Percentiles rank a stretch among this genome's conserved stretches.
Conservation (phyloP, 805 yeast genomes). For the Ogataea nakhonphanomensis region DNA sequence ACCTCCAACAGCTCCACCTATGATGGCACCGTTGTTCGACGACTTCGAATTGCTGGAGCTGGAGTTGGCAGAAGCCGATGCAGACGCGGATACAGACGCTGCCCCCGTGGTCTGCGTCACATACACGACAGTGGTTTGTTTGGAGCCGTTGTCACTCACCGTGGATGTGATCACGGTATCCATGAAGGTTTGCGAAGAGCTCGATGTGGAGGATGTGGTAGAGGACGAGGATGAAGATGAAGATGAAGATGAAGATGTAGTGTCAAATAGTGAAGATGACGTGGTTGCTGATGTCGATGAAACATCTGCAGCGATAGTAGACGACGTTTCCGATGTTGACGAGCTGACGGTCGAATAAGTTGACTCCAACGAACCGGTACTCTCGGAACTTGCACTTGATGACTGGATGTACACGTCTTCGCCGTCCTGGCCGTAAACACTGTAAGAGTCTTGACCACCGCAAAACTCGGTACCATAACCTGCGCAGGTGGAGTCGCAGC, state of each 20-base stretch:
- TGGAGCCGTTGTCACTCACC: constrained; percentile 22
- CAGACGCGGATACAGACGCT: constrained; percentile 20
- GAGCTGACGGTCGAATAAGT: constrained; percentile 19
- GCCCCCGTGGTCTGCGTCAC: constrained; percentile 28
- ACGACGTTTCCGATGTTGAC: constrained; percentile 14
- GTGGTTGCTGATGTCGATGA: constrained; percentile 3
- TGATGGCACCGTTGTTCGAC: constrained; percentile 33
- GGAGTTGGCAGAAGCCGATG: constrained; percentile 21
- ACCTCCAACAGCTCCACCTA: constrained; percentile 38
- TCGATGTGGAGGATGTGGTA: constrained; percentile 10
- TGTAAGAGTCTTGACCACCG: constrained; percentile 48
- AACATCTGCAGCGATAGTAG: constrained; percentile 9
- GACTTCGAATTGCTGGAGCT: constrained; percentile 13
- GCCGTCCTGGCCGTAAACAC: constrained; percentile 41
- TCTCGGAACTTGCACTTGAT: constrained; percentile 18
- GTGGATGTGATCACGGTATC: constrained; percentile 18
- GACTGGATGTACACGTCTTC: constrained; percentile 11
- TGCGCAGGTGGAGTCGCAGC: constrained; percentile 47
- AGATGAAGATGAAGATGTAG: constrained; percentile 32
- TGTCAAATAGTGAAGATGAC: constrained; percentile 11
- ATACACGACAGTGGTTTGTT: constrained; percentile 26
- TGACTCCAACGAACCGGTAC: constrained; percentile 2
- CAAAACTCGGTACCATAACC: constrained; percentile 66
- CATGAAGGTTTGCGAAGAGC: constrained; percentile 16
- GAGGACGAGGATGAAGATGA: too few relatives aligned